A percentile compares a stretch with the other conserved stretches of the same genome.
Conservation (phyloP, 306 rosid species). For the Citrullus colocynthis region DNA sequence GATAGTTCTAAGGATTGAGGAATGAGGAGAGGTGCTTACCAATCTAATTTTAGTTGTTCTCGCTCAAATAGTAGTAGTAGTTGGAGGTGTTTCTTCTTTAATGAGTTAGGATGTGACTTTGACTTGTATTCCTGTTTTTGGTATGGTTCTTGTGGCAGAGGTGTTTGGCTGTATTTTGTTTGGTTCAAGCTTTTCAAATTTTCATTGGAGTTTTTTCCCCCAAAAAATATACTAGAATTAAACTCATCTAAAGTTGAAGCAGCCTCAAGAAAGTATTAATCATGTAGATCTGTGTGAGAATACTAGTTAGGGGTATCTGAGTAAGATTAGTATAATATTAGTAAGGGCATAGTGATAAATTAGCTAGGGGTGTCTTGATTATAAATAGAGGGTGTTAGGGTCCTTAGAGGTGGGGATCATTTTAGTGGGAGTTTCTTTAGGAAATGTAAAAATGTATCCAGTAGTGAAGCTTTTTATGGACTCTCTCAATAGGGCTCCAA, state of each 20-base stretch:
- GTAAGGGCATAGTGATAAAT: no score
- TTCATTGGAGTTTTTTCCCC: background rate
- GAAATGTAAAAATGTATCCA: no score
- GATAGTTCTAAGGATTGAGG: background rate
- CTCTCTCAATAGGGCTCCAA: no score
- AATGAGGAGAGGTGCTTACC: background rate
- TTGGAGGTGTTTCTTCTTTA: background rate
- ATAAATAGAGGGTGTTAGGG: no score
- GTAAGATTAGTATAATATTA: no score
- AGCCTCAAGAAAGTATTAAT: background rate
- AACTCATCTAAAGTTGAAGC: background rate
- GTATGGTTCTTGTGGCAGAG: background rate
- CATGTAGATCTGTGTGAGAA: no score
- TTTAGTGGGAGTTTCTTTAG: no score
- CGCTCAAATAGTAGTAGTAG: background rate
- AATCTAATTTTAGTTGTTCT: background rate
- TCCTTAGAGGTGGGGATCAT: no score
- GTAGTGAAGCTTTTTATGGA: no score
- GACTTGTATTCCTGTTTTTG: background rate
- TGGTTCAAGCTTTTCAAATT: background rate
- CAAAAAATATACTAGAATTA: no score
- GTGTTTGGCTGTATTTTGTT: background rate
- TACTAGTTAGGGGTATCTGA: no score
- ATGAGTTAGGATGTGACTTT: background rate
- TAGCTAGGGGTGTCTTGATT: no score